A percentile compares a stretch with the other conserved stretches of the same genome.
phyloP scores from a whole-genome alignment of 1,284 basidiomycete genomes.

The Thelephora terrestris region DNA sequence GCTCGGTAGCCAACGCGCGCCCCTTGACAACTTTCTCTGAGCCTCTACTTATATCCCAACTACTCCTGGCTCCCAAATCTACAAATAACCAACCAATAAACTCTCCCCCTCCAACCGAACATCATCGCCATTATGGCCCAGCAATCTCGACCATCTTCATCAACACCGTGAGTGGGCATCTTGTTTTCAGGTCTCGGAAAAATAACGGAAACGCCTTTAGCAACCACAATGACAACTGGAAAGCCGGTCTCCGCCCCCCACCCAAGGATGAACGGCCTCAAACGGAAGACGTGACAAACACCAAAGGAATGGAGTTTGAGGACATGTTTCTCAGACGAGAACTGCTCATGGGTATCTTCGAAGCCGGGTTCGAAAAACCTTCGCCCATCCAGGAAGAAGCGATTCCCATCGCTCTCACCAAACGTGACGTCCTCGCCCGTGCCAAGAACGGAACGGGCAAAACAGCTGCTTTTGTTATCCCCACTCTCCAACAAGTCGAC shows the following conservation, averaged over 20 bases:
- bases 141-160: constrained; percentile 32
- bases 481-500: constrained; percentile 90
- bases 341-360: constrained; percentile 82
- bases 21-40: neutral
- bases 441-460: constrained; percentile 91
- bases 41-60: neutral
- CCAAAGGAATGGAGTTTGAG: constrained; percentile 88
- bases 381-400: constrained; percentile 99
- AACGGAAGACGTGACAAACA: constrained; percentile 90
- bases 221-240: constrained; percentile 44
- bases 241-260: constrained; percentile 69
- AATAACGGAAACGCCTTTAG: constrained; percentile 12
- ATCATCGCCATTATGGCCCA: constrained; percentile 27
- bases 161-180: constrained; percentile 26
- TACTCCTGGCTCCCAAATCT: constrained; percentile 3
- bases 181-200: constrained; percentile 6
- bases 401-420: constrained; percentile 80
- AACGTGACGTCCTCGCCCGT: constrained; percentile 86
- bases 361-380: constrained; percentile 94
- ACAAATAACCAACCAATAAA: constrained; percentile 8
- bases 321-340: constrained; percentile 56
- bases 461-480: constrained; percentile 98
- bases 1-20: neutral
- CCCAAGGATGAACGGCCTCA: constrained; percentile 88
- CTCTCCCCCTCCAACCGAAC: constrained; percentile 8